Evolutionary conservation across 2,329 filamentous ascomycete species (phyloP), one percentile per base, ranked within the genome.

Genomic region (Karstenula rhodostoma): DNA sequence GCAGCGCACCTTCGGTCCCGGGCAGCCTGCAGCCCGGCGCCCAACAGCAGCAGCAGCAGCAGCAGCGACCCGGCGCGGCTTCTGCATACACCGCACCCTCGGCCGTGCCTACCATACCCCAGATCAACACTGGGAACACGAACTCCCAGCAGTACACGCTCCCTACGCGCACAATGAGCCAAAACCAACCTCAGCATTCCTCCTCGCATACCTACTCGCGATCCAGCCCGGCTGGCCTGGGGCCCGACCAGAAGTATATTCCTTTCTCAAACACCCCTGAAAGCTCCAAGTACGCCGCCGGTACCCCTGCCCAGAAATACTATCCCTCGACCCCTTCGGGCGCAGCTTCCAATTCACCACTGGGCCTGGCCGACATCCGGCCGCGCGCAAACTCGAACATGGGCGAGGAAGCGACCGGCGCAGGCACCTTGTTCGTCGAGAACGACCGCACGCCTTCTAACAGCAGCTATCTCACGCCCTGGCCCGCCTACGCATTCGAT

Each of bases 401-500:
- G 73, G 89, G 89, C 19, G 93, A 96, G 67, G 87, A 88, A 52
- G 82, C 86, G 15, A 84, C 88, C 44, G 89, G 89, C 33, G 82
- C 84, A 2, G 82, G 81, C 47, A 77, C 79, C 78, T 83, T 78
- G 67, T 84, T 86, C 54, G 90, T 90, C 73, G 91, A 93, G 72
- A 83, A 88, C 54, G 86, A 87, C 64, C 86, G 87, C 74, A 76
- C 87, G 63, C 90, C 75, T 78, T 91, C 75, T 6, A 96, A 94
- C 65, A 96, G 93, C 83, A 97, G 94, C 77, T 97, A 97, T 75
- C 81, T 96, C 64, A 93, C 94, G 4, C 94, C 94, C 0, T 99
- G 95, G 93, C 90, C 93, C 15, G 89, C 96, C 57, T 99, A 98
- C 77, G 94, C 95, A 13, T 94, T 96, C 72, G 95, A 99, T 81